phyloP scores from a whole-genome alignment of 495 filamentous ascomycete species.

The Rhypophila decipiens region DNA sequence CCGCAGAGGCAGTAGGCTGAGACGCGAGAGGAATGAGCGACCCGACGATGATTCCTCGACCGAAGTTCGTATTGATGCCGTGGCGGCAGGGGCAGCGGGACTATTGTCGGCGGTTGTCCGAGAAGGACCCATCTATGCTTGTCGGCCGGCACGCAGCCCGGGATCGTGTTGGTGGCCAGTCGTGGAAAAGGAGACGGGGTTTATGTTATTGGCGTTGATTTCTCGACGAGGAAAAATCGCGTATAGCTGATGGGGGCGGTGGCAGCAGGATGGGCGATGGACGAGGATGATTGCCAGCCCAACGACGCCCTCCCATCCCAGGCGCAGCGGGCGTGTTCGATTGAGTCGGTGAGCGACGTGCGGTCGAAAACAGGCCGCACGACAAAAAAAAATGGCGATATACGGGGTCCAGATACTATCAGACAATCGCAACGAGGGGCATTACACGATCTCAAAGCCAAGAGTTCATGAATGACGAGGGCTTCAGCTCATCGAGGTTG shows the following conservation, averaged over 20 bases:
- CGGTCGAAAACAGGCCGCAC: background rate
- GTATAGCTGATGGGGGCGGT: background rate
- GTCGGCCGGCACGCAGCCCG: slow-evolving; percentile 7
- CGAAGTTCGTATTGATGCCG: slow-evolving; percentile 12
- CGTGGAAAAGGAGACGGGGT: background rate
- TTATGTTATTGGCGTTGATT: background rate
- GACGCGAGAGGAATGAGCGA: slow-evolving; percentile 39
- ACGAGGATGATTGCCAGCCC: slow-evolving; percentile 10
- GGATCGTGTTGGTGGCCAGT: slow-evolving; percentile 7
- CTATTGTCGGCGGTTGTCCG: slow-evolving; percentile 25
- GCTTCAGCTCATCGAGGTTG: slow-evolving; percentile 21
- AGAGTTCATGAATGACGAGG: slow-evolving; percentile 26
- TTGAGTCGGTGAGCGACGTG: background rate
- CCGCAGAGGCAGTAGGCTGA: slow-evolving; percentile 54
- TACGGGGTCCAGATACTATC: background rate
- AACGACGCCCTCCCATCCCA: slow-evolving; percentile 11
- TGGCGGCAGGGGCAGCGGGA: slow-evolving; percentile 15
- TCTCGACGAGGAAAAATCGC: background rate
- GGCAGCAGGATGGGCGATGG: background rate
- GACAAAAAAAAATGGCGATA: background rate
- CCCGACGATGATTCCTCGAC: slow-evolving; percentile 28
- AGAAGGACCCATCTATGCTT: slow-evolving; percentile 33
- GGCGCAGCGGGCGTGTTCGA: background rate
- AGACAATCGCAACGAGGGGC: background rate
- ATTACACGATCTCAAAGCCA: slow-evolving; percentile 15